Percentiles rank a stretch among this genome's conserved stretches.
phyloP scores from a whole-genome alignment of 495 filamentous ascomycete species.

The Xylaria castorea region DNA sequence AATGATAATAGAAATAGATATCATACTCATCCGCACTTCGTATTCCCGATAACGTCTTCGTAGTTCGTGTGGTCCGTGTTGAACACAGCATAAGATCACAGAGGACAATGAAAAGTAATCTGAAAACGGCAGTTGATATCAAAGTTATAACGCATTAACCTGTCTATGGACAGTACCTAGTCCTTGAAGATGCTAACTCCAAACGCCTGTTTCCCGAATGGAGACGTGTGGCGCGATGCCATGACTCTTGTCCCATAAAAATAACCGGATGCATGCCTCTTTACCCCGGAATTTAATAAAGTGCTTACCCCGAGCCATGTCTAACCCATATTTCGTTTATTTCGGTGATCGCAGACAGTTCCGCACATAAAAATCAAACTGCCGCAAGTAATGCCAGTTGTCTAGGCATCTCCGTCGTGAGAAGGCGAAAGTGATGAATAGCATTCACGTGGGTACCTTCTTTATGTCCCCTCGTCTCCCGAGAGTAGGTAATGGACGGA shows the following conservation, averaged over 20 bases:
- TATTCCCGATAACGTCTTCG: neutral
- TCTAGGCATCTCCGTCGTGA: neutral
- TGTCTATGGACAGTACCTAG: neutral
- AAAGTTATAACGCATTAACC: conserved; percentile 23
- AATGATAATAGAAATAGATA: neutral
- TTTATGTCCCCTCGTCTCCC: neutral
- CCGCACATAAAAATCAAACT: neutral
- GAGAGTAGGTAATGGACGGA: neutral
- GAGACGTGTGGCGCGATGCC: neutral
- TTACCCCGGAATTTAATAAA: neutral
- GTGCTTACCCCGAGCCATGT: neutral
- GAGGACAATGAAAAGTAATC: neutral
- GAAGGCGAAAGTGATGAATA: neutral
- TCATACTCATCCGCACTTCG: neutral
- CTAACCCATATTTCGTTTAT: neutral
- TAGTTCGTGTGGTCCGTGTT: neutral
- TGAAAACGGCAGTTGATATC: neutral
- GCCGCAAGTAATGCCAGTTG: neutral
- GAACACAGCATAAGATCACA: neutral
- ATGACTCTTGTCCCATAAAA: neutral
- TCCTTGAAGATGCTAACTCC: neutral
- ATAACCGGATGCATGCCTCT: neutral
- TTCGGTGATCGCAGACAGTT: neutral
- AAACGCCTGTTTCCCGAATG: conserved; percentile 9
- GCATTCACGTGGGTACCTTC: neutral